phyloP scores from a whole-genome alignment of 169 alveolate species.

The Cryptosporidium meleagridis region DNA sequence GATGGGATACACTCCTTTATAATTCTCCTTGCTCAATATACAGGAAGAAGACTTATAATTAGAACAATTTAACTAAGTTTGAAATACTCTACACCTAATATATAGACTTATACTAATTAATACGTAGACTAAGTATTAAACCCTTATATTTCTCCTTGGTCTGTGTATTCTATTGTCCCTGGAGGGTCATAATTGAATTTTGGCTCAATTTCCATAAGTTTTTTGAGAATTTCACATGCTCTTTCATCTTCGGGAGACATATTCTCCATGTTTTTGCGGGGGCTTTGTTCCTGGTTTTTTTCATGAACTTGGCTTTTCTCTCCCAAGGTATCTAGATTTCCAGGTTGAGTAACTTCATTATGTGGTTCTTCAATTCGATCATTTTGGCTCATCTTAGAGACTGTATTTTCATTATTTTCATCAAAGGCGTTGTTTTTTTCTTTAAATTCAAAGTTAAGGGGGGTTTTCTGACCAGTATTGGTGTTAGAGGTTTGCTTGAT shows the following conservation, averaged over 20 bases:
- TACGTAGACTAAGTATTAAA: conserved; percentile 8
- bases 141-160: conserved; percentile 2
- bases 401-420: neutral
- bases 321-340: neutral
- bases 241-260: conserved; percentile 27
- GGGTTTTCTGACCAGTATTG: neutral
- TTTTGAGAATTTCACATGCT: conserved; percentile 31
- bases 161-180: conserved; percentile 25
- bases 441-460: neutral
- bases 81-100: neutral
- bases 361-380: neutral
- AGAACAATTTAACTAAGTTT: neutral
- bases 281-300: neutral
- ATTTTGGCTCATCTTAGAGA: neutral
- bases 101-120: conserved; percentile 2
- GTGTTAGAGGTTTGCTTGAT: neutral
- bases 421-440: neutral
- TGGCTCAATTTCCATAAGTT: conserved; percentile 23
- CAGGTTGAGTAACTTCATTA: neutral
- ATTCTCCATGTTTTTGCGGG: neutral
- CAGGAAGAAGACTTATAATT: conserved; percentile 9
- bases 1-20: no score
- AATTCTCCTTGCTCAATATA: neutral
- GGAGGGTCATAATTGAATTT: conserved; percentile 36
- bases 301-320: neutral